These are phyloP conservation scores for Ascochyta fabae DNA, from an alignment of 2,329 filamentous ascomycete genomes.

Conservation along the genomic window DNA sequence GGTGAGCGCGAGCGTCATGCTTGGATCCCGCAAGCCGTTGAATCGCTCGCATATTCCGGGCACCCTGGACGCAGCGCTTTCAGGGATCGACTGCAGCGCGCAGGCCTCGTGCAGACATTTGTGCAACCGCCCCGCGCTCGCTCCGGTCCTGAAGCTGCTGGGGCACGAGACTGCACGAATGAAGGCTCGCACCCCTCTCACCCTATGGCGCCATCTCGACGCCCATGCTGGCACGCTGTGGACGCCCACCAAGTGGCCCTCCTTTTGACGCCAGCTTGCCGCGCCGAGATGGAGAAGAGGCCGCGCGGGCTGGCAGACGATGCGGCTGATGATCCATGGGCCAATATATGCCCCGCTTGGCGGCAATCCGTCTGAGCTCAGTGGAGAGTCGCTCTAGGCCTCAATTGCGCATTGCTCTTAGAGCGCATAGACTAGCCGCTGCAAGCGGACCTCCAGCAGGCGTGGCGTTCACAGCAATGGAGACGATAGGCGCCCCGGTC, in stretches of 20 bases:
- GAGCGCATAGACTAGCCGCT: conserved; percentile 46
- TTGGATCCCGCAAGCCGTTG: conserved; percentile 51
- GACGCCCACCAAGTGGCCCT: conserved; percentile 13
- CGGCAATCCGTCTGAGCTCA: conserved; percentile 49
- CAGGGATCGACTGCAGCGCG: conserved; percentile 47
- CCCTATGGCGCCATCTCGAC: conserved; percentile 30
- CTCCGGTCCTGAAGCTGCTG: conserved; percentile 25
- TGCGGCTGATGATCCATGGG: conserved; percentile 50
- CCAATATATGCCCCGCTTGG: conserved; percentile 49
- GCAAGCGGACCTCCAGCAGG: conserved; percentile 42
- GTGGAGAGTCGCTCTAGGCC: conserved; percentile 42
- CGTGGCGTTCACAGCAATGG: conserved; percentile 39
- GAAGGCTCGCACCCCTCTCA: conserved; percentile 20
- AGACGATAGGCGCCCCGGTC: conserved; percentile 38
- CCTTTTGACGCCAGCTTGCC: conserved; percentile 27
- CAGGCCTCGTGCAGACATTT: conserved; percentile 19
- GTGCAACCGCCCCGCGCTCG: conserved; percentile 39
- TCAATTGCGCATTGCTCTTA: conserved; percentile 40
- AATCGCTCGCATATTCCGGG: conserved; percentile 45
- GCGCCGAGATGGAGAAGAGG: conserved; percentile 24
- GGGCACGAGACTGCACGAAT: conserved; percentile 35
- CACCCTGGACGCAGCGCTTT: conserved; percentile 39
- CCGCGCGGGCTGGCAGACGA: conserved; percentile 32
- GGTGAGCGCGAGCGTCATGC: conserved; percentile 46
- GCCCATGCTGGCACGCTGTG: conserved; percentile 16